Evolutionary conservation across 176 grass and related monocot species (phyloP).

Genomic region (Zoysia japonica): DNA sequence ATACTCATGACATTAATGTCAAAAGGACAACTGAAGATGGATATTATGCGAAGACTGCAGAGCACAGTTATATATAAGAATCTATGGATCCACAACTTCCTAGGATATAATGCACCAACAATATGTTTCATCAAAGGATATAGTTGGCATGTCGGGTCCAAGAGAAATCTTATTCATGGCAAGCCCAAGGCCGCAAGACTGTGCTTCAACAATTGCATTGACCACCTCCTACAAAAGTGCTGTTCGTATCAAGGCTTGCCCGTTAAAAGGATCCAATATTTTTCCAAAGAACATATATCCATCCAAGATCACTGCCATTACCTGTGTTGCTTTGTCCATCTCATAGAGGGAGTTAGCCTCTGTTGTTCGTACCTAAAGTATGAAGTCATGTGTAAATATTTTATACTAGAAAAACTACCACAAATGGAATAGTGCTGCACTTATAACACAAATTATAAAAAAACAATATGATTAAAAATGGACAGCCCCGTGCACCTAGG

Average conservation of each 20-base stretch:
- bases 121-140: conserved; percentile 68
- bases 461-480: neutral
- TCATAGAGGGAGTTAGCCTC: conserved; percentile 88
- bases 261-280: neutral
- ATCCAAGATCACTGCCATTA: conserved; percentile 21
- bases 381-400: conserved; percentile 25
- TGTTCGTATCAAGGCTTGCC: neutral
- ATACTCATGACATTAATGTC: neutral
- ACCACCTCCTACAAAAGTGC: conserved; percentile 70
- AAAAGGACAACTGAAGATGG: neutral
- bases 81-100: neutral
- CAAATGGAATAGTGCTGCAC: neutral
- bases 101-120: neutral
- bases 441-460: neutral
- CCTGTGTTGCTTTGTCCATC: conserved; percentile 95
- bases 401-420: neutral
- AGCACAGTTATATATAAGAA: conserved; percentile 10
- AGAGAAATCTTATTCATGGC: conserved; percentile 69
- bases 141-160: conserved; percentile 70
- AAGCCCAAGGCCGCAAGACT: conserved; percentile 61
- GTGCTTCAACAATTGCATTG: conserved; percentile 79
- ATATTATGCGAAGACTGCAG: neutral
- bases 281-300: conserved; percentile 10
- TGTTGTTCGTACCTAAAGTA: conserved; percentile 57
- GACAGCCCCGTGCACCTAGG: too few relatives aligned